Evolutionary conservation across 495 filamentous ascomycete genomes (phyloP).

Genomic region (Aspergillus homomorphus): DNA sequence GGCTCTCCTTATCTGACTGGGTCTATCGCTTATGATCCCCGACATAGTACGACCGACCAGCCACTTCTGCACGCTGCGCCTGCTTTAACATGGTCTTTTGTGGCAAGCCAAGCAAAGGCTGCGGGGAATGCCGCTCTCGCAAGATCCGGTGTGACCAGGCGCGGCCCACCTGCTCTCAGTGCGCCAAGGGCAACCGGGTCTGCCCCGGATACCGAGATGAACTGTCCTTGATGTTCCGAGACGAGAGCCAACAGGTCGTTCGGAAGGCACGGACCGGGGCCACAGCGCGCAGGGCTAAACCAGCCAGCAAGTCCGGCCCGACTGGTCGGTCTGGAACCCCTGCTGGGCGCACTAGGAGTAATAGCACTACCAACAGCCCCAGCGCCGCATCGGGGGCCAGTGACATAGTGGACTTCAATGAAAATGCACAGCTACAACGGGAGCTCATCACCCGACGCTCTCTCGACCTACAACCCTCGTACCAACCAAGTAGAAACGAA

Average conservation of each 20-base stretch:
- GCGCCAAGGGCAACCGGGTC: constrained; percentile 58
- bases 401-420: constrained; percentile 17
- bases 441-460: constrained; percentile 5
- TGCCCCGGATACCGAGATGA: constrained; percentile 72
- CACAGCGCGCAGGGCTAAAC: constrained; percentile 19
- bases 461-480: constrained; percentile 20
- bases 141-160: constrained; percentile 67
- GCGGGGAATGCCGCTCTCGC: constrained; percentile 67
- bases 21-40: constrained; percentile 7
- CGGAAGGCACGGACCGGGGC: constrained; percentile 55
- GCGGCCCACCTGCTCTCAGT: constrained; percentile 64
- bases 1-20: neutral
- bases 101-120: constrained; percentile 70
- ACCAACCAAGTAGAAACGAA: constrained; percentile 32
- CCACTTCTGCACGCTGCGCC: constrained; percentile 8
- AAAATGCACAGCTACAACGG: constrained; percentile 3
- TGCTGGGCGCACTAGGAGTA: constrained; percentile 13
- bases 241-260: constrained; percentile 66
- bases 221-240: constrained; percentile 67
- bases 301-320: constrained; percentile 12
- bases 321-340: constrained; percentile 5
- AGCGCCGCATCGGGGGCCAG: constrained; percentile 1
- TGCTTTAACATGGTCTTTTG: constrained; percentile 62
- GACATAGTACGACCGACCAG: constrained; percentile 1
- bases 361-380: constrained; percentile 1